phyloP scores from a whole-genome alignment of 129 eudicot species.

The Dittrichia graveolens region DNA sequence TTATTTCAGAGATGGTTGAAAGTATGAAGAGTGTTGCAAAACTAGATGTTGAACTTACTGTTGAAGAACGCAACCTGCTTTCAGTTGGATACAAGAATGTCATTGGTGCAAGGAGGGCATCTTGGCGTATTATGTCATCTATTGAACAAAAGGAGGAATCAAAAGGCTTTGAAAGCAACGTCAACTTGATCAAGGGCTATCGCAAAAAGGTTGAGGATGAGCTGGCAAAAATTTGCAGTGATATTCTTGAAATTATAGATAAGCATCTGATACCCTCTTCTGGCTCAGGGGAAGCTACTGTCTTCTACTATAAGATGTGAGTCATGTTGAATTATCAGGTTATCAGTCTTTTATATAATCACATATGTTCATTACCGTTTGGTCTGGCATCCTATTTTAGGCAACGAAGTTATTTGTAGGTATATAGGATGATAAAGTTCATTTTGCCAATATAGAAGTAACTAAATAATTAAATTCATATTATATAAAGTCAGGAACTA shows the following conservation, averaged over 20 bases:
- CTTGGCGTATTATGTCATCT: constrained; percentile 98
- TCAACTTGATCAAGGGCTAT: constrained; percentile 73
- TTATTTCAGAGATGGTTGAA: constrained; percentile 87
- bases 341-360: background rate
- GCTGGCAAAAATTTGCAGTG: constrained; percentile 80
- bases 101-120: constrained; percentile 89
- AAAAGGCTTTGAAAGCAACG: constrained; percentile 77
- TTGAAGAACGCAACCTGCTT: constrained; percentile 90
- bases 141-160: constrained; percentile 95
- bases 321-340: constrained; percentile 24
- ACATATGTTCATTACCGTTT: too few relatives aligned
- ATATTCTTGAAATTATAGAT: constrained; percentile 82
- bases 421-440: too few relatives aligned
- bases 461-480: too few relatives aligned
- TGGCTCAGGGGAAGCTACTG: constrained; percentile 84
- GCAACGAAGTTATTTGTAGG: too few relatives aligned
- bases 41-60: constrained; percentile 83
- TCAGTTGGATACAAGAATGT: constrained; percentile 96
- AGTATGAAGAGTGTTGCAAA: constrained; percentile 87
- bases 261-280: constrained; percentile 78
- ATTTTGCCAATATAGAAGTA: too few relatives aligned
- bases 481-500: constrained; percentile 1
- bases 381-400: too few relatives aligned
- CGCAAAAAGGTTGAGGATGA: constrained; percentile 94
- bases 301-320: constrained; percentile 90